These are phyloP conservation scores for Prototheca stagnorum DNA, from an alignment of 163 green algal genomes.

Conservation along the genomic window DNA sequence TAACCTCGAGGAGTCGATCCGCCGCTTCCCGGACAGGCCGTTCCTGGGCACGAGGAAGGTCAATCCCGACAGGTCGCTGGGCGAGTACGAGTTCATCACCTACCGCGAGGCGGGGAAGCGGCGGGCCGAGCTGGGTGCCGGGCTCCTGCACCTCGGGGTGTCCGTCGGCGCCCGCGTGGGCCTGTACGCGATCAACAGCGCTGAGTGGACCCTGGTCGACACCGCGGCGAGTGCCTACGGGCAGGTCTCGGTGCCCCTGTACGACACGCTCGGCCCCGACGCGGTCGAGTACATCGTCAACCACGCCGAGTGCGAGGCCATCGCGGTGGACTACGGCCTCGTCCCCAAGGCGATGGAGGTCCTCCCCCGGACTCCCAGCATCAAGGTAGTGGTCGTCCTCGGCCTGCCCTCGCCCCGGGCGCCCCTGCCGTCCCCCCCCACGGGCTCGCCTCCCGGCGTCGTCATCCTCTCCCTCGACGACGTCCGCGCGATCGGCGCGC, in stretches of 20 bases:
- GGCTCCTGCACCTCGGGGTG: constrained; percentile 60
- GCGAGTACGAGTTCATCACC: constrained; percentile 78
- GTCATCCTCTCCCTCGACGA: no score
- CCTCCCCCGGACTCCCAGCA: constrained; percentile 45
- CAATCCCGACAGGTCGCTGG: constrained; percentile 44
- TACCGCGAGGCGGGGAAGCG: constrained; percentile 59
- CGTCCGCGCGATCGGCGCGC: no score
- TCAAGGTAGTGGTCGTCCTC: constrained; percentile 65
- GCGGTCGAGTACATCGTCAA: constrained; percentile 88
- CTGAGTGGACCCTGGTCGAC: constrained; percentile 87
- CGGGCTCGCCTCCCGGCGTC: no score
- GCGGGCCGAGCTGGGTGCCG: constrained; percentile 62
- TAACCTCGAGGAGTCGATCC: constrained; percentile 48
- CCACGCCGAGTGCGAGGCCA: constrained; percentile 26
- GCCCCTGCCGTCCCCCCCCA: no score
- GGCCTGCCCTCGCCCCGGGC: no score
- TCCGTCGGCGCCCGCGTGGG: constrained; percentile 45
- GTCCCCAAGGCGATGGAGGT: constrained; percentile 50
- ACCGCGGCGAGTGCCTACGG: constrained; percentile 56
- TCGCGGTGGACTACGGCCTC: constrained; percentile 43
- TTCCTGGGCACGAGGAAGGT: constrained; percentile 62
- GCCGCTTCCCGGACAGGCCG: constrained; percentile 40
- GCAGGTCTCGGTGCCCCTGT: constrained; percentile 72
- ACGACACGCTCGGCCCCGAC: constrained; percentile 77
- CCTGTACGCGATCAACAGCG: constrained; percentile 76